Percentiles rank a stretch among this genome's conserved stretches.
Evolutionary conservation across 768 basidiomycete species (phyloP).

Genomic region (Phaeolepiota aurea): DNA sequence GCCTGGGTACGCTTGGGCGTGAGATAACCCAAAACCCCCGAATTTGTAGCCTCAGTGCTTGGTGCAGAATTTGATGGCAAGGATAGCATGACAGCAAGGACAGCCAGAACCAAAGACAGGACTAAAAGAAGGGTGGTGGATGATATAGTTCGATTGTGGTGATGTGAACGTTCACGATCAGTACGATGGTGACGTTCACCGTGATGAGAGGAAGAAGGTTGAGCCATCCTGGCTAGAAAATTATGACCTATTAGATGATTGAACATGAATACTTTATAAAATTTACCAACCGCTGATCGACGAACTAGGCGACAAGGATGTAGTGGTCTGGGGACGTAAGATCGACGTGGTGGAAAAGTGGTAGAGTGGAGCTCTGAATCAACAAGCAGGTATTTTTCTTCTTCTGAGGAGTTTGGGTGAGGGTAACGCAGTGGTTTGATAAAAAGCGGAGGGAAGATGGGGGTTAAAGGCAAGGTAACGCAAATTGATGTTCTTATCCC

Average conservation of each 20-base stretch:
- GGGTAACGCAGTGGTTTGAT: constrained; percentile 13
- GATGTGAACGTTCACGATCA: constrained; percentile 52
- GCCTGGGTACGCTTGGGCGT: constrained; percentile 79
- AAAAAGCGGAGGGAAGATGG: constrained; percentile 12
- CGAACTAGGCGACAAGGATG: constrained; percentile 71
- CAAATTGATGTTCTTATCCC: constrained; percentile 13
- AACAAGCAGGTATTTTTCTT: neutral
- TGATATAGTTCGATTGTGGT: constrained; percentile 80
- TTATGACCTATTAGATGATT: constrained; percentile 7
- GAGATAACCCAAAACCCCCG: constrained; percentile 63
- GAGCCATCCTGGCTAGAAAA: constrained; percentile 73
- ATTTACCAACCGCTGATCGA: constrained; percentile 37
- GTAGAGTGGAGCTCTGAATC: constrained; percentile 4
- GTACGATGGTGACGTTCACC: constrained; percentile 49
- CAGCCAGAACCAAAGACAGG: constrained; percentile 77
- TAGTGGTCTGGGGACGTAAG: constrained; percentile 45
- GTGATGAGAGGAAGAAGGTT: constrained; percentile 79
- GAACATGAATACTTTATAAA: constrained; percentile 3
- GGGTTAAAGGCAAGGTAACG: constrained; percentile 19
- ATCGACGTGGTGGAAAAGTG: constrained; percentile 55
- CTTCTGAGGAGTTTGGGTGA: constrained; percentile 9
- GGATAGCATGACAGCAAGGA: constrained; percentile 87
- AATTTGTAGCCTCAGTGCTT: constrained; percentile 28
- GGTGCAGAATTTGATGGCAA: constrained; percentile 50
- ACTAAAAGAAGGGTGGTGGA: constrained; percentile 85